A percentile compares a stretch with the other conserved stretches of the same genome.
phyloP scores from a whole-genome alignment of 2,329 filamentous ascomycete genomes.

The Huntiella abstrusa region DNA sequence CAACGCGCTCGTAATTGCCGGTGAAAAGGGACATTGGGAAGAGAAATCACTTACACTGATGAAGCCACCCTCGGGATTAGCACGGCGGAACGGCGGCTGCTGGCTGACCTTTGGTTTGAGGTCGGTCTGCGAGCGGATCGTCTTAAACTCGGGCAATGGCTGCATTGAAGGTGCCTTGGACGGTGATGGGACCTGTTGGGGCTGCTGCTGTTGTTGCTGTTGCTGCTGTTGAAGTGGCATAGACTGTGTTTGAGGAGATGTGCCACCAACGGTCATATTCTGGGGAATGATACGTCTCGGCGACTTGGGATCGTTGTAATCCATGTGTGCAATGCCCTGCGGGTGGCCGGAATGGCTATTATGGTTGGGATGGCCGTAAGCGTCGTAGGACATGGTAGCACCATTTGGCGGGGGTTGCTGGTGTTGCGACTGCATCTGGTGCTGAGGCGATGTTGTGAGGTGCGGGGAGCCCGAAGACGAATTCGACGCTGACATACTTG shows the following conservation, averaged over 20 bases:
- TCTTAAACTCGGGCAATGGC: conserved; percentile 74
- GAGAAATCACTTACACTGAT: conserved; percentile 54
- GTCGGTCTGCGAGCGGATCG: conserved; percentile 52
- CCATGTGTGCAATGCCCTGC: conserved; percentile 35
- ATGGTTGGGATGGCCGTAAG: conserved; percentile 27
- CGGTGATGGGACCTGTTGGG: conserved; percentile 4
- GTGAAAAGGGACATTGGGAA: conserved; percentile 11
- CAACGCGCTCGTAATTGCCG: not conserved
- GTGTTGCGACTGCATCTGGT: conserved; percentile 9
- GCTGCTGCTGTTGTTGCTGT: conserved; percentile 17
- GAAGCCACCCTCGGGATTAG: conserved; percentile 91
- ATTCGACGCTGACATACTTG: conserved; percentile 42
- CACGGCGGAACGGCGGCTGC: conserved; percentile 79
- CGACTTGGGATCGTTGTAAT: conserved; percentile 40
- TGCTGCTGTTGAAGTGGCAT: not conserved
- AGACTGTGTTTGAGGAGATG: conserved; percentile 11
- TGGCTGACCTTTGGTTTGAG: conserved; percentile 65
- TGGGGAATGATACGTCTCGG: conserved; percentile 34
- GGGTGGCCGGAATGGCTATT: conserved; percentile 1
- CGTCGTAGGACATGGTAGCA: conserved; percentile 32
- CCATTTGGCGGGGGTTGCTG: conserved; percentile 9
- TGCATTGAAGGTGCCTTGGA: conserved; percentile 29
- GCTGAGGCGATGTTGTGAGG: conserved; percentile 8
- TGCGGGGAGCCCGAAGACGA: conserved; percentile 10
- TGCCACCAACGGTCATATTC: conserved; percentile 14